Evolutionary conservation across 495 filamentous ascomycete species (phyloP), one percentile per base, ranked within the genome.

Genomic region (Neurospora cerealis): DNA sequence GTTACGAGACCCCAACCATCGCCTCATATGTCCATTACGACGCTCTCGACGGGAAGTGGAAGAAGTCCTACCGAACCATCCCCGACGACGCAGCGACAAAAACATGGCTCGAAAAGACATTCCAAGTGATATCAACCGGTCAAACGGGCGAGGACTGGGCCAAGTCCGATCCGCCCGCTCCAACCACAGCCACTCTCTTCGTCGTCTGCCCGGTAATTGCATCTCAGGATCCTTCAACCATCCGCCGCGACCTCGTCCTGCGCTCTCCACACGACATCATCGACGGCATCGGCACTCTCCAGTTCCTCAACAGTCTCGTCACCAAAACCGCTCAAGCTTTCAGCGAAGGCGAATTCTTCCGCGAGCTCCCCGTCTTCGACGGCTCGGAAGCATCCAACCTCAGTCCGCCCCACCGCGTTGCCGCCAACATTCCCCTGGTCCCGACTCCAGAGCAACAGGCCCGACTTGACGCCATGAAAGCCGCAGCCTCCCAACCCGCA

Each of bases 211-310:
- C 73, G 1, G 24, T 72, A 1, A 54, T 70, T 8, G 2, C 24
- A 15, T 17, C 13, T 2, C 24, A 34, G 28, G 28, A 69, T 1
- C 62, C 42, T 5, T 28, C 44, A 15, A 42, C 21, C 5, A 42
- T 83, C 42, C 72, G 72, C 13, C 77, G 77, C 0, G 82, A 84
- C 42, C 40, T 87, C 42, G 80, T 88, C 13, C 77, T 87, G 21
- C 81, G 85, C 5, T 81, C 79, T 15, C 83, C 81, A 8, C 85
- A 87, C 76, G 82, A 86, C 74, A 78, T 87, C 3, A 84, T 86
- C 19, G 86, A 88, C 72, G 86, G 86, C 15, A 80, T 86, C 70
- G 85, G 86, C n/a, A 81, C 82, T 13, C 77, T 87, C 1, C 77
- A 78, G n/a, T 76, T 87, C 17, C 70, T 83, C 38, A 71, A 81